Evolutionary conservation across 2,329 filamentous ascomycete species (phyloP).

Genomic region (Hypoxylon sp.): DNA sequence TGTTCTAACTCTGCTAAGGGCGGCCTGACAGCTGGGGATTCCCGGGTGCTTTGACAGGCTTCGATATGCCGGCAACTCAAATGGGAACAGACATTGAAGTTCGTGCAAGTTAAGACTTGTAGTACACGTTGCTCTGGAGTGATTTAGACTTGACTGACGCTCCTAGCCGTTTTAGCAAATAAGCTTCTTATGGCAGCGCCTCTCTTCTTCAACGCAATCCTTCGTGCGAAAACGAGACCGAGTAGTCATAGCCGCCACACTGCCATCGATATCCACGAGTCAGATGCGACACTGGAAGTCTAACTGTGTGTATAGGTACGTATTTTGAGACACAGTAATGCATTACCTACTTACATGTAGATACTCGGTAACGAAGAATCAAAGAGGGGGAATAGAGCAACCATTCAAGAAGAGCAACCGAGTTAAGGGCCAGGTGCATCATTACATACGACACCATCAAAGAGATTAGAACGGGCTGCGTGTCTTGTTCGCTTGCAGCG

Average conservation of each 20-base stretch:
- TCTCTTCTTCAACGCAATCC: neutral
- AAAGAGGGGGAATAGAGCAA: neutral
- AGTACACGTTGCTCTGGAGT: neutral
- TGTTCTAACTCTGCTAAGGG: neutral
- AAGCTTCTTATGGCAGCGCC: neutral
- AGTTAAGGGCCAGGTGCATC: constrained; percentile 12
- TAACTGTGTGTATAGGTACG: neutral
- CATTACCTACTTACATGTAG: too few species aligned
- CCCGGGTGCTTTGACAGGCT: constrained; percentile 20
- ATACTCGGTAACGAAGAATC: neutral
- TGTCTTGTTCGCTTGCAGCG: constrained; percentile 3
- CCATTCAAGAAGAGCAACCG: constrained; percentile 3
- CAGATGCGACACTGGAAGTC: neutral
- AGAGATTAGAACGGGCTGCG: constrained; percentile 12
- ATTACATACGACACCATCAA: constrained; percentile 12
- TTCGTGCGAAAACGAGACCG: constrained; percentile 1
- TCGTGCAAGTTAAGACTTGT: neutral
- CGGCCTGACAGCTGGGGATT: constrained; percentile 36
- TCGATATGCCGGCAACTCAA: constrained; percentile 19
- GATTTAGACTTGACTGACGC: constrained; percentile 10
- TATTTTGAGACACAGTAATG: neutral
- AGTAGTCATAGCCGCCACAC: neutral
- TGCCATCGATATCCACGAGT: constrained; percentile 1
- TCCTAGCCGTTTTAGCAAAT: constrained; percentile 14
- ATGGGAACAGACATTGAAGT: constrained; percentile 9